phyloP scores from a whole-genome alignment of 129 eudicot species.

The Helianthus tuberosus region DNA sequence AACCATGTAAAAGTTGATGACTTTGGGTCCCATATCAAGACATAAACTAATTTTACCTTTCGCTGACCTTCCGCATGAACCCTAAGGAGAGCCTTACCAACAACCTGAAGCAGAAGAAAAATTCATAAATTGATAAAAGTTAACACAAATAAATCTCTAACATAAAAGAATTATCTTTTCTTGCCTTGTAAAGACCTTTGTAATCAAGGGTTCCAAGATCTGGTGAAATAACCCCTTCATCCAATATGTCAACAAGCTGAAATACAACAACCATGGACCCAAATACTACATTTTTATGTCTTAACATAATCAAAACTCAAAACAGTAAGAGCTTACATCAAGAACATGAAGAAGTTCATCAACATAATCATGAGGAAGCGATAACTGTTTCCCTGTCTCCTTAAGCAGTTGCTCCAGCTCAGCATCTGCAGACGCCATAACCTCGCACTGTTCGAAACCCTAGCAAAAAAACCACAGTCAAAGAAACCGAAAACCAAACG shows the following conservation, averaged over 20 bases:
- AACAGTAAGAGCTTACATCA: too few relatives aligned
- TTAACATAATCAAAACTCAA: not conserved
- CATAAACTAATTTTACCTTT: constrained; percentile 53
- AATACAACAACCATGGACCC: constrained; percentile 21
- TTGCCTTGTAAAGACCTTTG: constrained; percentile 96
- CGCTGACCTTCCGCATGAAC: constrained; percentile 98
- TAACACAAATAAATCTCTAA: not conserved
- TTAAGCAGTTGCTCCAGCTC: too few relatives aligned
- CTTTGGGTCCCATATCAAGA: constrained; percentile 21
- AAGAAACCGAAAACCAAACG: too few relatives aligned
- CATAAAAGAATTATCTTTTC: constrained; percentile 11
- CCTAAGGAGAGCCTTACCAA: constrained; percentile 95
- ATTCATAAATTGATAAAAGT: constrained; percentile 12
- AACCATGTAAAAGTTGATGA: constrained; percentile 25
- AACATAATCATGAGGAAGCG: too few relatives aligned
- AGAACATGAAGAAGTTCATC: too few relatives aligned
- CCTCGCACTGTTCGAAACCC: too few relatives aligned
- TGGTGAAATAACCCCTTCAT: constrained; percentile 74
- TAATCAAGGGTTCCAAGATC: constrained; percentile 91
- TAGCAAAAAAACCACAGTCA: too few relatives aligned
- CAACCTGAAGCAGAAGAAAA: constrained; percentile 66
- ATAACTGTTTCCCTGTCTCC: too few relatives aligned
- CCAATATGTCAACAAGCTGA: constrained; percentile 96
- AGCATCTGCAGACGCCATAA: too few relatives aligned
- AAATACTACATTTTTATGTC: not conserved